Evolutionary conservation across 805 yeast genomes (phyloP), one percentile per base, ranked within the genome.

Genomic region (Nakazawaea wickerhamii): DNA sequence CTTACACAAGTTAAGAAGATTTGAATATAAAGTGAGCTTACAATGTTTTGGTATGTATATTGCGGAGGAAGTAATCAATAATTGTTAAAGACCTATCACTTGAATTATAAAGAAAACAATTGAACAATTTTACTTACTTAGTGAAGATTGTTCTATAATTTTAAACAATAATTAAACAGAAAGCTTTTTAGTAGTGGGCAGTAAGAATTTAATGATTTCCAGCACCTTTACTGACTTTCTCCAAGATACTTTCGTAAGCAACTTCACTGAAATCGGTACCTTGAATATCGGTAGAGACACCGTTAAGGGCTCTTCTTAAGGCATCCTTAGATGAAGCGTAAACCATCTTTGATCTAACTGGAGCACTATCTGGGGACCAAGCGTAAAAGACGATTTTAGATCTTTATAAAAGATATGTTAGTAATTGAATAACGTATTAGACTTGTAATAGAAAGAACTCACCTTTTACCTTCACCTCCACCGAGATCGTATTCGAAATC

Each of bases 241-340:
- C 96, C 65, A 90, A 77, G 47, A 93, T 93, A 52, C 90, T 75
- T 63, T 91, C 99, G 67, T 84, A 87, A 51, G 95, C 86, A 54
- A 93, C 97, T 76, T 93, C 99, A 49, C 95, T 82, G 70, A 81
- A 90, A 68, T 93, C 99, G 46, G 99, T 93, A 62, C 98, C 99
- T 74, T 93, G 99, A 60, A 93, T 75, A 61, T 93, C 99, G 54
- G 95, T 67, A 45, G 96, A 73, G 54, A 93, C 81, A 67, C 99
- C 99, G 65, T 86, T 91, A 61, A 93, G 75, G 44, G 99, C 91
- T 71, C 96, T 88, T 77, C 98, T 91, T 61, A 93, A 78, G 38
- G 97, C 96, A 58, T 90, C 98, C 71, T 89, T 89, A 48, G 98
- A 90, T n/a, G 96, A 80, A 37, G 99, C 98, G 73, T 90, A 91